phyloP scores from a whole-genome alignment of 1,284 basidiomycete species.

The Naganishia sp. region DNA sequence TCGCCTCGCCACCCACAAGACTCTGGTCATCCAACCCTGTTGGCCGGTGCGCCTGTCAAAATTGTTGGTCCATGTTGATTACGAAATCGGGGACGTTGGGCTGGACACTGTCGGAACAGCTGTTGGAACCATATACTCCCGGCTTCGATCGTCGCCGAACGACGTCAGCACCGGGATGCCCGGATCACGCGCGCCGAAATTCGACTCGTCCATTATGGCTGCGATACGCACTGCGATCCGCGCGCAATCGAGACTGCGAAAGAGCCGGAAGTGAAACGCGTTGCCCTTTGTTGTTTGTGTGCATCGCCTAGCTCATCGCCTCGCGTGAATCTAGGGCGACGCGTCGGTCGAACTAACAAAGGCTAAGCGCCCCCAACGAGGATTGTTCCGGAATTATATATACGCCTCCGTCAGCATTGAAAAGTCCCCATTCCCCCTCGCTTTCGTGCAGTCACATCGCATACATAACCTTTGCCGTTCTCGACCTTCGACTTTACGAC shows the following conservation, averaged over 20 bases:
- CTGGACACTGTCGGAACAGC: not conserved
- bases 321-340: not conserved
- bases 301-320: slow-evolving; percentile 1
- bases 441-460: not conserved
- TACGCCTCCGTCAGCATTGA: not conserved
- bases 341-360: slow-evolving; percentile 2
- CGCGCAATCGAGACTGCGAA: slow-evolving; percentile 14
- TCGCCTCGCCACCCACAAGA: too few species aligned
- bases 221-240: slow-evolving; percentile 4
- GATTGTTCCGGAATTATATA: slow-evolving; percentile 9
- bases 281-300: slow-evolving; percentile 1
- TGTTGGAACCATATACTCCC: not conserved
- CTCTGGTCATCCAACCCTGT: too few species aligned
- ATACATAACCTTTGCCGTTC: slow-evolving; percentile 5
- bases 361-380: not conserved
- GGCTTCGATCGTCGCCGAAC: not conserved
- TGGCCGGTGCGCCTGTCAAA: too few species aligned
- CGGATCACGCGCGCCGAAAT: not conserved
- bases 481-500: slow-evolving; percentile 4
- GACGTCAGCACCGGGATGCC: not conserved
- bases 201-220: not conserved
- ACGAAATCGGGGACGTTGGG: not conserved
- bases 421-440: slow-evolving; percentile 2
- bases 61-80: not conserved
- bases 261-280: slow-evolving; percentile 2